Evolutionary conservation across 257 asterid species (phyloP), one percentile per base, ranked within the genome.

Genomic region (Anisodus tanguticus): DNA sequence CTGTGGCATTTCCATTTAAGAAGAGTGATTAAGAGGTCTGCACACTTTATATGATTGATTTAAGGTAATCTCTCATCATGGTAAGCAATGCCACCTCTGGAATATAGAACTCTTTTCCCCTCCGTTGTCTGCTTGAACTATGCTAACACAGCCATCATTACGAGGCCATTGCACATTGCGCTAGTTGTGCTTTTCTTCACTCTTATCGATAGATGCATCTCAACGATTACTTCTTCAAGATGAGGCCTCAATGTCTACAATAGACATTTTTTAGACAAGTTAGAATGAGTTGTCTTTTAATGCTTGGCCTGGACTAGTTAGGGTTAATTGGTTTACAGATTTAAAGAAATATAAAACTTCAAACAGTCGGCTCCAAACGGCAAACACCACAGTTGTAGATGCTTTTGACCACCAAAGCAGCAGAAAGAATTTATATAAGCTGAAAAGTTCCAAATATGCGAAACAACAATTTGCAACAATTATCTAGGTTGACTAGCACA

Each of bases 1-100:
- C 9, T 77, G 64, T 77, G 66, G 49, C 9, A 77, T 47, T 22
- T 12, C 82, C 82, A 77, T 6, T 13, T 58, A 8, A 77, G 49
- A 77, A 77, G 31, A 77, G 31, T 53, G 64, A 53, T 4, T 53
- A 77, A 13, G 22, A 77, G 16, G 51, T 15, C 60, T 22, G 45
- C 81, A 51, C 63, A 51, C 63, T 76, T 76, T 15, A 54, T 31
- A 77, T 31, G 82, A 77, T 15, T 77, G 82, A 77, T 53, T 26
- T 77, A 49, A 54, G 16, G 82, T 69, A 41, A 39, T 41, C 54
- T 41, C 8, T 8, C 78, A 8, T 41, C 78, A 16, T 8, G 54
- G 0, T 69, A 41, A 37, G 17, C n/a, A 37, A 41, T 41, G 11
- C 54, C 54, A 41, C 54, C 3, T 39, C 13, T 17, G 78, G 55